Evolutionary conservation across 2,329 filamentous ascomycete genomes (phyloP).

Genomic region (Keithomyces neogunnii): DNA sequence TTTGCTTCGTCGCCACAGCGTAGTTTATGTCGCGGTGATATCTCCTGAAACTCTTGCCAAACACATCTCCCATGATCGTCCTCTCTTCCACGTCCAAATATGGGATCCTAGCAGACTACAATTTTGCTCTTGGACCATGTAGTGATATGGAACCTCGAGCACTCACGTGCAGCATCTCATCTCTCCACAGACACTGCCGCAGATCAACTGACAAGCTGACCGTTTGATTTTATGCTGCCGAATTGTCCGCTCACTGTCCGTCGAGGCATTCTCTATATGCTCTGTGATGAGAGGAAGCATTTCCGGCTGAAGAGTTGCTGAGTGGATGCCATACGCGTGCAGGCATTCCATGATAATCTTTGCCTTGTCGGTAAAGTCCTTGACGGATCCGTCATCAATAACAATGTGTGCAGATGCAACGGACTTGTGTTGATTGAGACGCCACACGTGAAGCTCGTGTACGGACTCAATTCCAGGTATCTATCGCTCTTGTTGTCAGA

Average conservation of each 20-base stretch:
- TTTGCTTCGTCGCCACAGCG: too few relatives aligned
- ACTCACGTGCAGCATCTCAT: slow-evolving; percentile 38
- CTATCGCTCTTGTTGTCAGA: slow-evolving; percentile 22
- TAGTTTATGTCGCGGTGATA: too few relatives aligned
- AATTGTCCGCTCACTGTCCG: slow-evolving; percentile 9
- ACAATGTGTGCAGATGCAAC: slow-evolving; percentile 64
- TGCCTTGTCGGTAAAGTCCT: slow-evolving; percentile 51
- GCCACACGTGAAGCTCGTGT: slow-evolving; percentile 69
- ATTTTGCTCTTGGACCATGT: too few relatives aligned
- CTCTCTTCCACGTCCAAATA: too few relatives aligned
- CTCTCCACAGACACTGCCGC: slow-evolving; percentile 40
- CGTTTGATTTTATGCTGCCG: slow-evolving; percentile 14
- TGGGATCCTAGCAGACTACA: too few relatives aligned
- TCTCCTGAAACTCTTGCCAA: too few relatives aligned
- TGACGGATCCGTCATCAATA: slow-evolving; percentile 47
- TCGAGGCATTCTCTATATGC: slow-evolving; percentile 8
- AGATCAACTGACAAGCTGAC: slow-evolving; percentile 40
- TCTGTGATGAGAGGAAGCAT: slow-evolving; percentile 8
- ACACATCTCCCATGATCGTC: too few relatives aligned
- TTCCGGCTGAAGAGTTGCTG: slow-evolving; percentile 63
- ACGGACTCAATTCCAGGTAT: slow-evolving; percentile 59
- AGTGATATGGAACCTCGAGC: not conserved
- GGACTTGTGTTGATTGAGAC: slow-evolving; percentile 59
- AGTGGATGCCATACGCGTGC: slow-evolving; percentile 66
- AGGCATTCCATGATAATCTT: slow-evolving; percentile 59